Evolutionary conservation across 495 filamentous ascomycete species (phyloP).

Genomic region (Trichoderma virens): DNA sequence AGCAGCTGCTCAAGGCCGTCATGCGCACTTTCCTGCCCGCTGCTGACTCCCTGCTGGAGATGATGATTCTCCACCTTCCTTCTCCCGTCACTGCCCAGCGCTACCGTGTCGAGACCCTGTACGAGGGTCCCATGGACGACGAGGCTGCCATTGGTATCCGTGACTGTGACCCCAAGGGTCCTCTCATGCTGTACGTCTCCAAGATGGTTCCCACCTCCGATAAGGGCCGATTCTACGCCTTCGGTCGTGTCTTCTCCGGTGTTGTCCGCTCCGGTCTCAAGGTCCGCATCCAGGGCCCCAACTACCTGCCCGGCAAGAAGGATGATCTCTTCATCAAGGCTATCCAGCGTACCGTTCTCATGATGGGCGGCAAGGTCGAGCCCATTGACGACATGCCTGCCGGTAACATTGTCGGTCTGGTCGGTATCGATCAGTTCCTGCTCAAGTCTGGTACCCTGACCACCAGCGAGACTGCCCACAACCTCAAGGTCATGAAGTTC

Average conservation of each 20-base stretch:
- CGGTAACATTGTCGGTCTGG: constrained; percentile 98
- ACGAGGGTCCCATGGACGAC: constrained; percentile 94
- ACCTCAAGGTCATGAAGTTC: constrained; percentile 99
- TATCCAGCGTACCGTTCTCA: constrained; percentile 98
- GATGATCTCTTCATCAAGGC: constrained; percentile 99
- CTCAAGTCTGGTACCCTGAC: constrained; percentile 99
- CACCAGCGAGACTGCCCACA: constrained; percentile 96
- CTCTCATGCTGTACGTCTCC: constrained; percentile 99
- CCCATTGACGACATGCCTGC: constrained; percentile 98
- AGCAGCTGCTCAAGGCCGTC: constrained; percentile 90
- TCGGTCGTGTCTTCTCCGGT: constrained; percentile 99
- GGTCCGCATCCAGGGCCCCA: constrained; percentile 99
- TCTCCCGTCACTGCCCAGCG: constrained; percentile 93
- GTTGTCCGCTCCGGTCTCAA: constrained; percentile 95
- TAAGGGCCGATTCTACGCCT: constrained; percentile 99
- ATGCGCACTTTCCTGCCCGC: constrained; percentile 98
- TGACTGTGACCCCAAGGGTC: constrained; percentile 93
- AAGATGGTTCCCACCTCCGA: constrained; percentile 99
- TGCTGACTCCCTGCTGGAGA: constrained; percentile 96
- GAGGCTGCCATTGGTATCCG: constrained; percentile 90
- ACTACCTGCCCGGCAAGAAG: constrained; percentile 97
- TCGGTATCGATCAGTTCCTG: constrained; percentile 99
- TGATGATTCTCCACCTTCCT: constrained; percentile 99
- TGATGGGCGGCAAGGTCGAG: constrained; percentile 99
- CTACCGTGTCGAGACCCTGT: constrained; percentile 97